Percentiles rank a stretch among this genome's conserved stretches.
phyloP scores from a whole-genome alignment of 805 yeast species.

The Metschnikowia dekortorum region DNA sequence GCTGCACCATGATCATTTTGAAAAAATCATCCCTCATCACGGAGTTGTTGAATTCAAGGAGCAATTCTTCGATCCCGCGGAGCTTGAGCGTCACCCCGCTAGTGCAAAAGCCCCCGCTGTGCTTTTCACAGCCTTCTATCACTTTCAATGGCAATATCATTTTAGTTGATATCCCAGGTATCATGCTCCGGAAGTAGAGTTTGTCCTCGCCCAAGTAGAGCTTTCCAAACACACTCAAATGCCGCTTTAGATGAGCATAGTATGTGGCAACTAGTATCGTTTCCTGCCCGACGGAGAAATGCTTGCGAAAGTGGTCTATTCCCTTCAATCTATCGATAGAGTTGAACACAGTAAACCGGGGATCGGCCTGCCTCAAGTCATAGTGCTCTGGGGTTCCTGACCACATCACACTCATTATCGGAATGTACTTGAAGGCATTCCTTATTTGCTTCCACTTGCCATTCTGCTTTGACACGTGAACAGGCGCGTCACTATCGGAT shows the following conservation, averaged over 20 bases:
- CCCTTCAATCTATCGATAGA: conserved; percentile 42
- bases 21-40: conserved; percentile 73
- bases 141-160: conserved; percentile 80
- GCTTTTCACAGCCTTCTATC: conserved; percentile 59
- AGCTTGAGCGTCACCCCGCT: conserved; percentile 67
- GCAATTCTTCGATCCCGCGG: conserved; percentile 71
- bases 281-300: conserved; percentile 57
- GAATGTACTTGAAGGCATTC: conserved; percentile 26
- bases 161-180: conserved; percentile 72
- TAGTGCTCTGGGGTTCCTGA: conserved; percentile 61
- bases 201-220: conserved; percentile 64
- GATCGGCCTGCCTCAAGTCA: conserved; percentile 35
- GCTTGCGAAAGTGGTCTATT: conserved; percentile 54
- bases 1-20: conserved; percentile 38
- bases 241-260: conserved; percentile 61
- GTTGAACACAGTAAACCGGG: conserved; percentile 45
- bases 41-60: conserved; percentile 67
- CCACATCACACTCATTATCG: conserved; percentile 43
- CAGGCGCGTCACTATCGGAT: conserved; percentile 2
- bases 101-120: conserved; percentile 27
- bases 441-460: conserved; percentile 9
- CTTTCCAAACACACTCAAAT: conserved; percentile 80
- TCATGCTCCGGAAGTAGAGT: conserved; percentile 74
- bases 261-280: conserved; percentile 63
- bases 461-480: conserved; percentile 7